Evolutionary conservation across 768 basidiomycete genomes (phyloP).

Genomic region (Grammothele lineata): DNA sequence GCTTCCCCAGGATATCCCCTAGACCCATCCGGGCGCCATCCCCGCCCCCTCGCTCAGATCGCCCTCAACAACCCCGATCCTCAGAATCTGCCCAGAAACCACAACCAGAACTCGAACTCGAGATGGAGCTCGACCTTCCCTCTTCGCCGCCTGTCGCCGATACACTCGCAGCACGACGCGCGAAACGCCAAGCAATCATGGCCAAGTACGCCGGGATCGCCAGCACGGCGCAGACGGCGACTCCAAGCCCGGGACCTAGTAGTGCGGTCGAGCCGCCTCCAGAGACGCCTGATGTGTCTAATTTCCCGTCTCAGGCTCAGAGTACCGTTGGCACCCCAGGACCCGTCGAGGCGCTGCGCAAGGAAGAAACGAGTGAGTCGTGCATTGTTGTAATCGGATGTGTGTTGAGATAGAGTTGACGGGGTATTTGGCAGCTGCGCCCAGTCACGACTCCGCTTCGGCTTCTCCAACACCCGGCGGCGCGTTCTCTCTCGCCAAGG

Average conservation of each 20-base stretch:
- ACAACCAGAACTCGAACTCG: constrained; percentile 37
- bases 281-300: constrained; percentile 54
- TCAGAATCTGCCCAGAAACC: constrained; percentile 2
- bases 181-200: constrained; percentile 69
- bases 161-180: constrained; percentile 62
- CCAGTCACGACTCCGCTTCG: constrained; percentile 50
- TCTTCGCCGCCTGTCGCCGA: constrained; percentile 50
- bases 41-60: too few species aligned
- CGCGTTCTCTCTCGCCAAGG: constrained; percentile 66
- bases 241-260: constrained; percentile 59
- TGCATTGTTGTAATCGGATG: too few species aligned
- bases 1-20: constrained; percentile 59
- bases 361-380: too few species aligned
- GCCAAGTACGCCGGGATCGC: constrained; percentile 63
- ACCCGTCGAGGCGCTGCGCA: constrained; percentile 6
- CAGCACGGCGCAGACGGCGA: constrained; percentile 37
- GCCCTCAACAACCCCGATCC: constrained; percentile 14
- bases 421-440: too few species aligned
- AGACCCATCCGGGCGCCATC: constrained; percentile 30
- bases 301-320: constrained; percentile 55
- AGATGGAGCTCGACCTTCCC: constrained; percentile 54
- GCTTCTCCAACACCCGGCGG: constrained; percentile 51
- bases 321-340: constrained; percentile 36
- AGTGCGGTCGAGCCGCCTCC: constrained; percentile 75
- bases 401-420: too few species aligned